Conservation (phyloP, 176 grass and related monocot genomes). For the Cocos nucifera region DNA sequence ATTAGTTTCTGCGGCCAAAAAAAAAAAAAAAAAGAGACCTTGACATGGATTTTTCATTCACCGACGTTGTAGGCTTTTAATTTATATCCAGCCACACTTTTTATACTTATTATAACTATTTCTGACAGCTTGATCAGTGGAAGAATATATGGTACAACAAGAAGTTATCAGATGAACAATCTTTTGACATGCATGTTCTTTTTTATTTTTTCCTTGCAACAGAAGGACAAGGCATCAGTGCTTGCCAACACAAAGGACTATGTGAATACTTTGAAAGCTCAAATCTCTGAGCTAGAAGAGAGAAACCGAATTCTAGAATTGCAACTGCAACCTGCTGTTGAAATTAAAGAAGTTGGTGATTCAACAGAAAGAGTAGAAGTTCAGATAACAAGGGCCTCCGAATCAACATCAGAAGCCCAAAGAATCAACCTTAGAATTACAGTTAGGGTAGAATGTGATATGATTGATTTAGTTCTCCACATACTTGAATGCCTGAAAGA, state of each 20-base stretch:
- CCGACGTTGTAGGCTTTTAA: too few species aligned
- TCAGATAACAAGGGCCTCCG: conserved; percentile 11
- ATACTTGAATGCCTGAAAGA: conserved; percentile 27
- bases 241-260: conserved; percentile 62
- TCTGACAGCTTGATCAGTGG: too few species aligned
- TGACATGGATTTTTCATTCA: too few species aligned
- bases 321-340: neutral
- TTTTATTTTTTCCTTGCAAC: neutral
- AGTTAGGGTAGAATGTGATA: conserved; percentile 26
- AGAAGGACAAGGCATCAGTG: conserved; percentile 91
- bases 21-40: too few species aligned
- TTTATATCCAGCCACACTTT: too few species aligned
- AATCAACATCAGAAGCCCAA: conserved; percentile 9
- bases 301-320: conserved; percentile 55
- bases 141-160: too few species aligned
- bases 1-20: too few species aligned
- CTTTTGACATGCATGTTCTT: neutral
- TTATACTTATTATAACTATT: too few species aligned
- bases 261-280: conserved; percentile 44
- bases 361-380: conserved; percentile 23
- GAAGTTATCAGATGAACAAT: too few species aligned
- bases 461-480: conserved; percentile 22
- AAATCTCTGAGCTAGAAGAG: conserved; percentile 52
- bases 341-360: neutral
- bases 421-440: conserved; percentile 25